phyloP scores from a whole-genome alignment of 1,284 basidiomycete genomes.

The Cryptococcus floricola region DNA sequence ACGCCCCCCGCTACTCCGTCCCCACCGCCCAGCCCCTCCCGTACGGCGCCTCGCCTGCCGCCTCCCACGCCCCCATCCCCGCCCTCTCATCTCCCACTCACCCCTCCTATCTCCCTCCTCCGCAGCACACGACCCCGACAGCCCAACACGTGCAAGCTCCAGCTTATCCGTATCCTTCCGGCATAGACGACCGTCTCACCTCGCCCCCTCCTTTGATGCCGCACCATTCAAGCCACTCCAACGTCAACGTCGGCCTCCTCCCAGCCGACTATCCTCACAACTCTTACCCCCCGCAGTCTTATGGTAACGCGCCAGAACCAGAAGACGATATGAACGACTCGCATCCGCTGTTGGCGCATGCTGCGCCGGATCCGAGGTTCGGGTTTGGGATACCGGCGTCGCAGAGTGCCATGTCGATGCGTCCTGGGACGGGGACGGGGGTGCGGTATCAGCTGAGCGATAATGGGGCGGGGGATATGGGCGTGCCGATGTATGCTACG shows the following conservation, averaged over 20 bases:
- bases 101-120: conserved; percentile 13
- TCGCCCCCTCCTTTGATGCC: conserved; percentile 39
- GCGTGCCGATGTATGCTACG: conserved; percentile 18
- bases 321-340: conserved; percentile 41
- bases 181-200: conserved; percentile 27
- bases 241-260: neutral
- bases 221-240: conserved; percentile 19
- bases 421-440: neutral
- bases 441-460: conserved; percentile 31
- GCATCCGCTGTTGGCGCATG: conserved; percentile 35
- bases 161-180: conserved; percentile 15
- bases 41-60: conserved; percentile 2
- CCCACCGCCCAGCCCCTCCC: conserved; percentile 4
- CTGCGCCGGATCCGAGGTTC: conserved; percentile 28
- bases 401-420: conserved; percentile 15
- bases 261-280: conserved; percentile 3
- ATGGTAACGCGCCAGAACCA: conserved; percentile 4
- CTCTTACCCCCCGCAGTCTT: conserved; percentile 15
- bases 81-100: conserved; percentile 3
- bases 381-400: conserved; percentile 28
- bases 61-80: conserved; percentile 5
- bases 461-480: conserved; percentile 19
- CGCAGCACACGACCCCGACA: neutral
- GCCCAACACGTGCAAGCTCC: neutral
- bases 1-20: conserved; percentile 3